These are phyloP conservation scores for Delitschia confertaspora DNA, from an alignment of 495 filamentous ascomycete species.

Conservation along the genomic window DNA sequence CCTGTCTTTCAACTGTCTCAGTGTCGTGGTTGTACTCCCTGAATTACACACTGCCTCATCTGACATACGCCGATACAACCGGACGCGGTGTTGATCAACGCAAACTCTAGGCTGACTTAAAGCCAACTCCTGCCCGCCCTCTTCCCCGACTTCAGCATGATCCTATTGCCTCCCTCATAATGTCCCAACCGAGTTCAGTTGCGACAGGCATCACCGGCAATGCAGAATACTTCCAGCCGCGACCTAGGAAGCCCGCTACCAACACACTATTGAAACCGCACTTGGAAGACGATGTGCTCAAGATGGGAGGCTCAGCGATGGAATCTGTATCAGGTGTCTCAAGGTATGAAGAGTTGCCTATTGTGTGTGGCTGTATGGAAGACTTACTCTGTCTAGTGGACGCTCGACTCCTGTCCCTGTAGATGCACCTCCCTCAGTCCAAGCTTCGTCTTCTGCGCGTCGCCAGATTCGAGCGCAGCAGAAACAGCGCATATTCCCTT, in stretches of 20 bases:
- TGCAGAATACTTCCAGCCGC: slow-evolving; percentile 17
- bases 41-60: slow-evolving; percentile 14
- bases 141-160: slow-evolving; percentile 8
- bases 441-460: slow-evolving; percentile 73
- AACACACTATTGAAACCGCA: slow-evolving; percentile 19
- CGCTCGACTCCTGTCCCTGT: slow-evolving; percentile 79
- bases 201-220: slow-evolving; percentile 3
- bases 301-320: slow-evolving; percentile 6
- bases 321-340: slow-evolving; percentile 17
- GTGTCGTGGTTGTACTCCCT: neutral
- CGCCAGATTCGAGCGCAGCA: slow-evolving; percentile 77
- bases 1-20: slow-evolving; percentile 4
- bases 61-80: slow-evolving; percentile 1
- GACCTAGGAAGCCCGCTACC: slow-evolving; percentile 18
- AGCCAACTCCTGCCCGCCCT: neutral
- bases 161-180: slow-evolving; percentile 4
- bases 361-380: slow-evolving; percentile 1
- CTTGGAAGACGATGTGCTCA: slow-evolving; percentile 4
- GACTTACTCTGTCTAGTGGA: slow-evolving; percentile 48
- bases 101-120: slow-evolving; percentile 7
- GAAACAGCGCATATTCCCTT: slow-evolving; percentile 84
- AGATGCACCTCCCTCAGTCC: slow-evolving; percentile 83
- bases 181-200: slow-evolving; percentile 22
- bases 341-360: slow-evolving; percentile 8
- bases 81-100: slow-evolving; percentile 10